These are phyloP conservation scores for Xylaria flabelliformis DNA, from an alignment of 495 filamentous ascomycete species.

Conservation along the genomic window DNA sequence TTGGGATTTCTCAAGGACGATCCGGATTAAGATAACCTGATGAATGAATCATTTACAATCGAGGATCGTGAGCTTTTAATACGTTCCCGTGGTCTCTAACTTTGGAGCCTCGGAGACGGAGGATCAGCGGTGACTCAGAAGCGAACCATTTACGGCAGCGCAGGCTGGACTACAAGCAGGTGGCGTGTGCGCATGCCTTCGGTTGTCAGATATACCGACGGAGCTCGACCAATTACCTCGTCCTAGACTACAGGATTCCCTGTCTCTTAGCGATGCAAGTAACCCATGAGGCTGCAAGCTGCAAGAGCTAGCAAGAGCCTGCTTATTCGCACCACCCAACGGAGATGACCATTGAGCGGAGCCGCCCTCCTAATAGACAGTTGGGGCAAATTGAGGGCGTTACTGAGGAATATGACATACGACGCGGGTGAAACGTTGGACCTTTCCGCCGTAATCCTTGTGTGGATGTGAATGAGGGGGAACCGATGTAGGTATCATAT, in stretches of 20 bases:
- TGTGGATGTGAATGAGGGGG: slow-evolving; percentile 2
- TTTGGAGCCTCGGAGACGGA: neutral
- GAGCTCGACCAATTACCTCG: neutral
- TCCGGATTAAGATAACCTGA: neutral
- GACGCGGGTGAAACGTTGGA: slow-evolving; percentile 14
- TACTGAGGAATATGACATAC: neutral
- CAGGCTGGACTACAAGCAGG: neutral
- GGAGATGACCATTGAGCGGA: neutral
- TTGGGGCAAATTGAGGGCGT: neutral
- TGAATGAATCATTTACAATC: neutral
- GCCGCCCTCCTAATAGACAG: neutral
- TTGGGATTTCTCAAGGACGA: neutral
- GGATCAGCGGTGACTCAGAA: neutral
- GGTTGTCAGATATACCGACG: neutral
- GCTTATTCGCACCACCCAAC: neutral
- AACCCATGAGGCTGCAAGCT: neutral
- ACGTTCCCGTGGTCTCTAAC: neutral
- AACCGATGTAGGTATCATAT: neutral
- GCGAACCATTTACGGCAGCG: neutral
- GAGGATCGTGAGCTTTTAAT: neutral
- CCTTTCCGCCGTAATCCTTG: neutral
- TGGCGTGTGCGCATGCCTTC: neutral
- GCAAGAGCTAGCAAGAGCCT: neutral
- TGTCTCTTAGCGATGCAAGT: neutral
- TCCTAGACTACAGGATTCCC: neutral